Percentiles rank a stretch among this genome's conserved stretches.
phyloP scores from a whole-genome alignment of 2,329 filamentous ascomycete species.

The Aulographum hederae region DNA sequence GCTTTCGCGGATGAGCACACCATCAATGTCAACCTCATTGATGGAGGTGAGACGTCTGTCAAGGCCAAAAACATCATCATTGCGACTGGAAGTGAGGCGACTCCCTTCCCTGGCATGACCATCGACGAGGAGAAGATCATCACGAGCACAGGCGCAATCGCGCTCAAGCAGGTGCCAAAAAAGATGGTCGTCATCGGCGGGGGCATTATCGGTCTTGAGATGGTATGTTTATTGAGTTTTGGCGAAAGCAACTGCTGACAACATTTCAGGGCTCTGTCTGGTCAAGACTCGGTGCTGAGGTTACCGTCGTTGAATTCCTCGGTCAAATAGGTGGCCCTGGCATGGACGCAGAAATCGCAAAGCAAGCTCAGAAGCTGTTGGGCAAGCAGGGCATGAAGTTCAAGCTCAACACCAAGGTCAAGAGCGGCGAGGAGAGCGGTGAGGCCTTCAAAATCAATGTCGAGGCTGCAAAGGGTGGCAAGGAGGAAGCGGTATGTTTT shows the following conservation, averaged over 20 bases:
- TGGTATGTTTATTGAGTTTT: slow-evolving; percentile 37
- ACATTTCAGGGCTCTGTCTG: slow-evolving; percentile 57
- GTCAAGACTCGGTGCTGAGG: slow-evolving; percentile 83
- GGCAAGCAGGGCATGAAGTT: slow-evolving; percentile 96
- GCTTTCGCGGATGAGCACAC: slow-evolving; percentile 80
- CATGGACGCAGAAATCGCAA: slow-evolving; percentile 90
- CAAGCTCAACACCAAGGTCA: slow-evolving; percentile 93
- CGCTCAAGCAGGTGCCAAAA: slow-evolving; percentile 79
- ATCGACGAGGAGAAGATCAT: slow-evolving; percentile 97
- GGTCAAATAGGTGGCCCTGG: slow-evolving; percentile 92
- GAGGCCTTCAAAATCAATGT: slow-evolving; percentile 66
- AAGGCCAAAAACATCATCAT: slow-evolving; percentile 96
- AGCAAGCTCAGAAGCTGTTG: slow-evolving; percentile 79
- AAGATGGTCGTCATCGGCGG: slow-evolving; percentile 95
- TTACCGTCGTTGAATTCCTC: slow-evolving; percentile 94
- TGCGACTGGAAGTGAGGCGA: slow-evolving; percentile 86
- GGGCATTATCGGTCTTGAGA: slow-evolving; percentile 96
- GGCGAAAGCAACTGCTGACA: slow-evolving; percentile 11
- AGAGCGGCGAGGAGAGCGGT: slow-evolving; percentile 62
- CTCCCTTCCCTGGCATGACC: slow-evolving; percentile 86
- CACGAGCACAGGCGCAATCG: slow-evolving; percentile 86
- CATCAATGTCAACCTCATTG: slow-evolving; percentile 73
- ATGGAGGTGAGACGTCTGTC: slow-evolving; percentile 78
- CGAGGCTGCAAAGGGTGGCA: slow-evolving; percentile 90
- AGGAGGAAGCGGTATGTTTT: slow-evolving; percentile 68